These are phyloP conservation scores for Adansonia rubrostipa DNA, from an alignment of 441 rosid species.

Conservation along the genomic window DNA sequence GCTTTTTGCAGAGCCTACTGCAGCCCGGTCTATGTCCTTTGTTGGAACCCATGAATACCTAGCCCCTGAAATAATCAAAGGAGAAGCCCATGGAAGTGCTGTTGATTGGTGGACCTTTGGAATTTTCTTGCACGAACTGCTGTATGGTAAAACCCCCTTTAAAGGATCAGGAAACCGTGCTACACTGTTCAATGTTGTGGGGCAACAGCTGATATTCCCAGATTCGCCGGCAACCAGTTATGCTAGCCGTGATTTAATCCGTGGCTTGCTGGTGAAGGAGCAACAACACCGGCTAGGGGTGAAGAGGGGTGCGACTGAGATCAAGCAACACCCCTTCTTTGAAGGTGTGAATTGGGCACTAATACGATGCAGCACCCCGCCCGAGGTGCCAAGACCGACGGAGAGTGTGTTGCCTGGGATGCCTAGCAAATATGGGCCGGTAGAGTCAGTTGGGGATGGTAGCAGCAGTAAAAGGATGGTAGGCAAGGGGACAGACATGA, in stretches of 20 bases:
- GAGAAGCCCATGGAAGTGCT: too few species aligned
- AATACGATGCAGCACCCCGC: conserved; percentile 92
- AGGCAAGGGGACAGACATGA: conserved; percentile 50
- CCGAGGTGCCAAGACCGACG: conserved; percentile 81
- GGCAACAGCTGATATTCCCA: conserved; percentile 85
- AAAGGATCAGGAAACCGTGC: conserved; percentile 93
- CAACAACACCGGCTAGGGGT: conserved; percentile 87
- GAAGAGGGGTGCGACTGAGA: conserved; percentile 96
- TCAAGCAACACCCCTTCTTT: conserved; percentile 93
- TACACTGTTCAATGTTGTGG: conserved; percentile 89
- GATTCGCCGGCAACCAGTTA: conserved; percentile 87
- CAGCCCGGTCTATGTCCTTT: conserved; percentile 92
- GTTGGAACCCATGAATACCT: conserved; percentile 83
- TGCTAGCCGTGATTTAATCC: conserved; percentile 79
- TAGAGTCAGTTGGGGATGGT: conserved; percentile 68
- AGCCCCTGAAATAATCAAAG: too few species aligned
- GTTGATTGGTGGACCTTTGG: conserved; percentile 34
- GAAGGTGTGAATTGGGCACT: conserved; percentile 97
- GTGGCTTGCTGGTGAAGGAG: conserved; percentile 85
- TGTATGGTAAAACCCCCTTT: conserved; percentile 86
- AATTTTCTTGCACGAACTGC: conserved; percentile 79
- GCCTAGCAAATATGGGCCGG: conserved; percentile 56
- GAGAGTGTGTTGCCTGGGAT: conserved; percentile 61
- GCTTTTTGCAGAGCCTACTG: conserved; percentile 94
- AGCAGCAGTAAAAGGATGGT: conserved; percentile 67